Evolutionary conservation across 1,139 yeast species (phyloP).

Genomic region (Candida mesenterica): DNA sequence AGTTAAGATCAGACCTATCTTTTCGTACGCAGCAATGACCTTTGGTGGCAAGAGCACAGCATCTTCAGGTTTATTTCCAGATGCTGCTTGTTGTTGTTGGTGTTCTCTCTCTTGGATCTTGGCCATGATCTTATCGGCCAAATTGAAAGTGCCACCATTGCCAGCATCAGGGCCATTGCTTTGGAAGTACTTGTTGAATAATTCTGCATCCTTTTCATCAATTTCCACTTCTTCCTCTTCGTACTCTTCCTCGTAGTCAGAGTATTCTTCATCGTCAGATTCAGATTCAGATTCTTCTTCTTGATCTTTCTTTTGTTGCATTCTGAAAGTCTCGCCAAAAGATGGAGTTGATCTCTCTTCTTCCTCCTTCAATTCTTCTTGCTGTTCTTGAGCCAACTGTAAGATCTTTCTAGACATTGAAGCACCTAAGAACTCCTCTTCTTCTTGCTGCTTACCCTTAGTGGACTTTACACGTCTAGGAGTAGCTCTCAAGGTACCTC

Average conservation of each 20-base stretch:
- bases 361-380: conserved; percentile 77
- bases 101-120: conserved; percentile 75
- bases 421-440: conserved; percentile 75
- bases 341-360: conserved; percentile 34
- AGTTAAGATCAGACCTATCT: conserved; percentile 82
- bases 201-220: conserved; percentile 67
- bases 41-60: conserved; percentile 88
- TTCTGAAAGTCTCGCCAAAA: conserved; percentile 25
- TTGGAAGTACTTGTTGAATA: conserved; percentile 66
- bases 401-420: conserved; percentile 80
- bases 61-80: conserved; percentile 32
- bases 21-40: conserved; percentile 90
- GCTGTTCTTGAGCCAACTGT: conserved; percentile 87
- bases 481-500: conserved; percentile 62
- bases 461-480: conserved; percentile 21
- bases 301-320: conserved; percentile 27
- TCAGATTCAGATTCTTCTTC: conserved; percentile 35
- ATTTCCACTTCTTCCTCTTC: conserved; percentile 52
- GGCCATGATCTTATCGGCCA: conserved; percentile 91
- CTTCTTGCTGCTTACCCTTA: conserved; percentile 39
- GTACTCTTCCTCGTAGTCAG: conserved; percentile 47
- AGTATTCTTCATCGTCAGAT: conserved; percentile 45
- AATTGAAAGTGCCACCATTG: conserved; percentile 53
- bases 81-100: conserved; percentile 30
- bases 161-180: conserved; percentile 18